These are phyloP conservation scores for Nitzschia inconspicua DNA, from an alignment of 108 stramenopile species.

Conservation along the genomic window DNA sequence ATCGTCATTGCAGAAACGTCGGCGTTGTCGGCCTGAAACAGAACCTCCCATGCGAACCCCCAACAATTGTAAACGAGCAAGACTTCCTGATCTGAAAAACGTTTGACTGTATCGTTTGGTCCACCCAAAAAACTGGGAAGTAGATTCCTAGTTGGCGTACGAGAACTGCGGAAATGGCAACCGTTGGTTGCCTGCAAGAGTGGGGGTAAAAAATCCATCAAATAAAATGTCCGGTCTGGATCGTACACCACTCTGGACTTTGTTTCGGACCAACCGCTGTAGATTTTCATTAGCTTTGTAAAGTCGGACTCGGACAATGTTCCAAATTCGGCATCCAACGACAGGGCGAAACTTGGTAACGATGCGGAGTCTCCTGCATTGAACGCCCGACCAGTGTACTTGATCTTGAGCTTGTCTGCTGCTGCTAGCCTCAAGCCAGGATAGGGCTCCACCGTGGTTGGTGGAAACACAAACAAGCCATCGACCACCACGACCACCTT, in stretches of 20 bases:
- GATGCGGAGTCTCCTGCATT: slow-evolving; percentile 28
- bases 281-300: no score
- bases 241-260: slow-evolving; percentile 19
- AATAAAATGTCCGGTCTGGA: not conserved
- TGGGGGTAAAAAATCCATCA: slow-evolving; percentile 35
- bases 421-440: slow-evolving; percentile 5
- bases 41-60: slow-evolving; percentile 30
- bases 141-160: slow-evolving; percentile 3
- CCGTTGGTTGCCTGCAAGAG: slow-evolving; percentile 30
- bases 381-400: slow-evolving; percentile 14
- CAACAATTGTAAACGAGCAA: slow-evolving; percentile 26
- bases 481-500: no score
- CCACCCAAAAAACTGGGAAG: slow-evolving; percentile 14
- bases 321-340: slow-evolving; percentile 15
- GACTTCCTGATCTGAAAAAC: slow-evolving; percentile 18
- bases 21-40: slow-evolving; percentile 35
- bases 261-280: slow-evolving; percentile 33
- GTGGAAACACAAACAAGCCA: slow-evolving; percentile 8
- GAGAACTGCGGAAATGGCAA: slow-evolving; percentile 10
- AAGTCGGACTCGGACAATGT: no score
- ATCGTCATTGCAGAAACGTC: slow-evolving; percentile 24
- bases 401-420: slow-evolving; percentile 11
- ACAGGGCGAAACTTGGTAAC: slow-evolving; percentile 21
- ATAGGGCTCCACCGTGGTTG: not conserved
- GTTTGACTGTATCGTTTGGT: no score